phyloP scores from a whole-genome alignment of 2,329 filamentous ascomycete genomes.

The Cladosporium sp. region DNA sequence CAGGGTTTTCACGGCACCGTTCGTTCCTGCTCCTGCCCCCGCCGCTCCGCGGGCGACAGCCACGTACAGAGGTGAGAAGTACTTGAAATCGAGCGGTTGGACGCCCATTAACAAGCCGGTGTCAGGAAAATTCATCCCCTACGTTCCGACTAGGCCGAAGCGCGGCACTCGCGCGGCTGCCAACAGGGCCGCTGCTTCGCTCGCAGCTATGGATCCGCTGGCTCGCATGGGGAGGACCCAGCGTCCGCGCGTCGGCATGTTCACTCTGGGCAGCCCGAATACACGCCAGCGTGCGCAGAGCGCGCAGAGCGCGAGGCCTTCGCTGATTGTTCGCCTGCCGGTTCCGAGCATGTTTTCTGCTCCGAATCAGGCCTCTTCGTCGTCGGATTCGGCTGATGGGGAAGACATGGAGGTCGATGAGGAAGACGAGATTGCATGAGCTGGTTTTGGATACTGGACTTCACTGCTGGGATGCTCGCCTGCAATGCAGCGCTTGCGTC shows the following conservation, averaged over 20 bases:
- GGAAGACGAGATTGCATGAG: background rate
- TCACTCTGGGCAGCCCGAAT: no score
- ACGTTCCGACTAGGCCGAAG: background rate
- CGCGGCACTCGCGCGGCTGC: background rate
- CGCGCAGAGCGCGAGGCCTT: no score
- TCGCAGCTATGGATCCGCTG: background rate
- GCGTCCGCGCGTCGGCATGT: no score
- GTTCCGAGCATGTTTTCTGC: no score
- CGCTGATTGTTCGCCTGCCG: no score
- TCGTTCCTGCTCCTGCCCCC: background rate
- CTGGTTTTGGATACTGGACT: no score
- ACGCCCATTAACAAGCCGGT: background rate
- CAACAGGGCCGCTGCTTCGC: background rate
- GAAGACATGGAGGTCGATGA: background rate
- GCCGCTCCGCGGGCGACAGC: background rate
- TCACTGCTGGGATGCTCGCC: no score
- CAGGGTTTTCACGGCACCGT: background rate
- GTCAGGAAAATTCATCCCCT: background rate
- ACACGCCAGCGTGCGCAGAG: no score
- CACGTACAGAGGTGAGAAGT: background rate
- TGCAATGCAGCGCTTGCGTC: no score
- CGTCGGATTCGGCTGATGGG: background rate
- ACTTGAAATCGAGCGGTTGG: background rate
- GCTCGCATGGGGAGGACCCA: background rate
- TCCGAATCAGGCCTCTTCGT: background rate